phyloP scores from a whole-genome alignment of 495 filamentous ascomycete species.

The Ramalina intermedia region DNA sequence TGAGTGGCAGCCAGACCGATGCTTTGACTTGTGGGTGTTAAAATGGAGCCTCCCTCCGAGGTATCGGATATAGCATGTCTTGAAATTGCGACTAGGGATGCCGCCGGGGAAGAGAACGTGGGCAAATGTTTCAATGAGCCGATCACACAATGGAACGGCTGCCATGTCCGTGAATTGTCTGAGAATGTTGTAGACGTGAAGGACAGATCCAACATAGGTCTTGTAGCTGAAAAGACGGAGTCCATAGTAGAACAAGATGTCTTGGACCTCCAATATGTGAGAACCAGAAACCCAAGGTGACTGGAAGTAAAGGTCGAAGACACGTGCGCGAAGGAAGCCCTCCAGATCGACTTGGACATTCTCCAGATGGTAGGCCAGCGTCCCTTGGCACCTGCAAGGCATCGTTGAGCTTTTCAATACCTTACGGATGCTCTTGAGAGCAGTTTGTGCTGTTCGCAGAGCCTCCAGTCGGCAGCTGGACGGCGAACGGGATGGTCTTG shows the following conservation, averaged over 20 bases:
- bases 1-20: constrained; percentile 12
- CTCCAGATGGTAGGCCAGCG: constrained; percentile 15
- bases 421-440: constrained; percentile 1
- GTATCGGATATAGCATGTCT: constrained; percentile 11
- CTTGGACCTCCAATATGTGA: constrained; percentile 15
- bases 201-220: constrained; percentile 13
- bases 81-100: constrained; percentile 14
- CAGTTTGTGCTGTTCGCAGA: constrained; percentile 14
- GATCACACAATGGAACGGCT: constrained; percentile 14
- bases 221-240: constrained; percentile 16
- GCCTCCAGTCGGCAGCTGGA: constrained; percentile 13
- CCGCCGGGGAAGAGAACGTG: constrained; percentile 15
- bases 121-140: constrained; percentile 3
- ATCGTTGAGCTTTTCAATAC: constrained; percentile 12
- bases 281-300: constrained; percentile 15
- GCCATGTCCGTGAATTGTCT: constrained; percentile 3
- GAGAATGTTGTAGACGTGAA: constrained; percentile 17
- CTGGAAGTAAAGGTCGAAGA: constrained; percentile 16
- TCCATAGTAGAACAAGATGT: constrained; percentile 14
- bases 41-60: constrained; percentile 16
- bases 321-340: constrained; percentile 7
- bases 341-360: constrained; percentile 11
- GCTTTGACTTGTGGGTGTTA: constrained; percentile 2
- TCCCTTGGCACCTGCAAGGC: constrained; percentile 17
- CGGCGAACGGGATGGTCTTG: neutral